These are phyloP conservation scores for Calonectria pauciramosa DNA, from an alignment of 2,329 filamentous ascomycete species.

Conservation along the genomic window DNA sequence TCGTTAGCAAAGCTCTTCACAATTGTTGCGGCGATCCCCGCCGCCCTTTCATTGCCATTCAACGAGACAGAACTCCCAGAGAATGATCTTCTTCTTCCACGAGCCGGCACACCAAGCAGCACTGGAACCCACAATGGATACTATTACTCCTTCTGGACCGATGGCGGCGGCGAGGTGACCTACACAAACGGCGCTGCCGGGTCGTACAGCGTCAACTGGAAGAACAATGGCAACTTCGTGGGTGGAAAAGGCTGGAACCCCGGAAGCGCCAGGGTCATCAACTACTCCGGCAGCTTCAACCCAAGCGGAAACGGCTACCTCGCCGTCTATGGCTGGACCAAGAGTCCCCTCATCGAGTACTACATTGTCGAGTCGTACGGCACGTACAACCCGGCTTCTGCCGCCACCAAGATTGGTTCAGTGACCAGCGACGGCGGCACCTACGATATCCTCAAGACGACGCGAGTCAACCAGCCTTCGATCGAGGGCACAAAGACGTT, in stretches of 20 bases:
- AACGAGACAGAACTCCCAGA: slow-evolving; percentile 24
- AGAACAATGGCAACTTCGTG: slow-evolving; percentile 46
- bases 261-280: slow-evolving; percentile 50
- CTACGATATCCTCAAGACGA: slow-evolving; percentile 55
- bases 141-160: slow-evolving; percentile 65
- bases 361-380: slow-evolving; percentile 56
- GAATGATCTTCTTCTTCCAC: slow-evolving; percentile 45
- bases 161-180: slow-evolving; percentile 57
- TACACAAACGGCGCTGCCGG: slow-evolving; percentile 61
- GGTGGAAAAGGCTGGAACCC: slow-evolving; percentile 46
- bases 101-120: slow-evolving; percentile 51
- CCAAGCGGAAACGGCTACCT: slow-evolving; percentile 55
- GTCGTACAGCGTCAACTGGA: slow-evolving; percentile 61
- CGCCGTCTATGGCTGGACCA: slow-evolving; percentile 56
- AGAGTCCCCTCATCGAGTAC: slow-evolving; percentile 54
- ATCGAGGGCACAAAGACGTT: slow-evolving; percentile 65
- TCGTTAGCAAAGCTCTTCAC: not conserved
- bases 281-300: slow-evolving; percentile 47
- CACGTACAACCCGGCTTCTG: slow-evolving; percentile 49
- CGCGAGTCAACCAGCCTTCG: slow-evolving; percentile 58
- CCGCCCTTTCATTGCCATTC: slow-evolving; percentile 38
- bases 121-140: slow-evolving; percentile 53
- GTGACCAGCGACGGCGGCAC: slow-evolving; percentile 53
- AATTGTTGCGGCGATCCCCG: slow-evolving; percentile 16
- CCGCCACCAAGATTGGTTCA: slow-evolving; percentile 50